Evolutionary conservation across 768 basidiomycete species (phyloP).

Genomic region (Suillus bovinus): DNA sequence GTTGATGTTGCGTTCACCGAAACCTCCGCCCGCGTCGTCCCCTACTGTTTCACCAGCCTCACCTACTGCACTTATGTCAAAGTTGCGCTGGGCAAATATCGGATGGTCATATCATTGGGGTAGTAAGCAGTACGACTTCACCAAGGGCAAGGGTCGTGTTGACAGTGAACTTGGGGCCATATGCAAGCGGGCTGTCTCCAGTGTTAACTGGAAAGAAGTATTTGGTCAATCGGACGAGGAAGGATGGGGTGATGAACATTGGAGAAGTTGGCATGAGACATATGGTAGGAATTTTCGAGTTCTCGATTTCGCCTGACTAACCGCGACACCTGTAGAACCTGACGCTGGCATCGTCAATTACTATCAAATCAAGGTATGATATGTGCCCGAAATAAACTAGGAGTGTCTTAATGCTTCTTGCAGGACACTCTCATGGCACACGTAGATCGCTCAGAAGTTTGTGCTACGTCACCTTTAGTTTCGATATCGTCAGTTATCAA

Average conservation of each 20-base stretch:
- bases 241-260: constrained; percentile 60
- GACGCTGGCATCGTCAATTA: constrained; percentile 98
- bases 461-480: constrained; percentile 88
- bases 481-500: constrained; percentile 77
- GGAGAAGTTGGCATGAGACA: constrained; percentile 71
- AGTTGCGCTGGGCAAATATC: constrained; percentile 94
- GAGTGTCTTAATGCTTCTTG: neutral
- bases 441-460: constrained; percentile 95
- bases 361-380: constrained; percentile 71
- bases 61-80: constrained; percentile 62
- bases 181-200: constrained; percentile 61
- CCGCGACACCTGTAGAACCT: constrained; percentile 55
- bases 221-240: constrained; percentile 42
- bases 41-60: constrained; percentile 49
- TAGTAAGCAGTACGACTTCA: constrained; percentile 92
- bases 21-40: constrained; percentile 67
- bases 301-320: constrained; percentile 1
- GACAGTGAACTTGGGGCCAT: constrained; percentile 53
- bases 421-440: constrained; percentile 95
- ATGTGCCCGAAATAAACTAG: neutral
- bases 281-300: constrained; percentile 58
- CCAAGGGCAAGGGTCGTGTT: constrained; percentile 63
- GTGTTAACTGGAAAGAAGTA: constrained; percentile 71
- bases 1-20: constrained; percentile 53
- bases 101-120: constrained; percentile 98